These are phyloP conservation scores for Aspergillus puulaauensis DNA, from an alignment of 2,329 filamentous ascomycete genomes.

Conservation along the genomic window DNA sequence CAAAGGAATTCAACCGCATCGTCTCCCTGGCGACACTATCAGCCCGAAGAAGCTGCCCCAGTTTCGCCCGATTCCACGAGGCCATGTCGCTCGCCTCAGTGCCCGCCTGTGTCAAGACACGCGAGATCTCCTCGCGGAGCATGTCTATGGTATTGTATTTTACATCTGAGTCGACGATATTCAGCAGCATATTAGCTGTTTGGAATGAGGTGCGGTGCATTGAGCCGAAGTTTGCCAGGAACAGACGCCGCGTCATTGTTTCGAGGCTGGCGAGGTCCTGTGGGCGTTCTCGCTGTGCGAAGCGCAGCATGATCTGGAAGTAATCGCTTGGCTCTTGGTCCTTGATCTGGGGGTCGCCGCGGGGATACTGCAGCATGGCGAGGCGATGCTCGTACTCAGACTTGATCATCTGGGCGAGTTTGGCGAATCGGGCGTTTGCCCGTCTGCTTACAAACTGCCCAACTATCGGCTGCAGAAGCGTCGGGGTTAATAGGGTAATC, in stretches of 20 bases:
- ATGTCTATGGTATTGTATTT: constrained; percentile 39
- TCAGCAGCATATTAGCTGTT: constrained; percentile 42
- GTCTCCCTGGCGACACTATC: constrained; percentile 49
- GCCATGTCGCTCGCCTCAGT: background rate
- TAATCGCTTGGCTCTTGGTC: constrained; percentile 34
- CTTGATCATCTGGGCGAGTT: constrained; percentile 1
- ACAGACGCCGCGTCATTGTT: constrained; percentile 22
- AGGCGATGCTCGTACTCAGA: constrained; percentile 20
- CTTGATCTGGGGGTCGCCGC: background rate
- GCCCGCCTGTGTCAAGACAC: constrained; percentile 20
- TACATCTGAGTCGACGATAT: constrained; percentile 37
- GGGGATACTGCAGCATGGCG: constrained; percentile 13
- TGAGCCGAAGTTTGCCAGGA: constrained; percentile 22
- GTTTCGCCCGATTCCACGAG: constrained; percentile 41
- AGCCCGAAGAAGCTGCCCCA: constrained; percentile 34
- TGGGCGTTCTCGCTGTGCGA: constrained; percentile 39
- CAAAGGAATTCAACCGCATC: constrained; percentile 37
- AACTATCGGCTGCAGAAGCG: constrained; percentile 31
- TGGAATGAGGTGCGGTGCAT: constrained; percentile 42
- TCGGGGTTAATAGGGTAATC: constrained; percentile 29
- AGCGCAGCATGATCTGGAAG: constrained; percentile 45
- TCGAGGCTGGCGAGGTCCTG: constrained; percentile 32
- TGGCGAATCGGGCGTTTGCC: constrained; percentile 9
- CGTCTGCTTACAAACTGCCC: constrained; percentile 24
- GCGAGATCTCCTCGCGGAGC: constrained; percentile 40